Conservation (phyloP, 345 rosid genomes). For the Acer yangbiense region DNA sequence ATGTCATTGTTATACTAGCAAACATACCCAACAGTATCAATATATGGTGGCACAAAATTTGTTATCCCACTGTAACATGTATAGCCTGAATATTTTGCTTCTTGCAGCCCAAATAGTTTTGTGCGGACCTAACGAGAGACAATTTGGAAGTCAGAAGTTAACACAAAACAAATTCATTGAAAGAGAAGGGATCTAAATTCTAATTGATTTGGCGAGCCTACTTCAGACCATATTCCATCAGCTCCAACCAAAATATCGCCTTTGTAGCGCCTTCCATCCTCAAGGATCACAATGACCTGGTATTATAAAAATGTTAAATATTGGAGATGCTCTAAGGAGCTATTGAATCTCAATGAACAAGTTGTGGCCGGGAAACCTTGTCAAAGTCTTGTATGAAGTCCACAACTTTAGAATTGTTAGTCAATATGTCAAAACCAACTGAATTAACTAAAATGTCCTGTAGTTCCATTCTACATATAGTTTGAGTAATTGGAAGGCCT, state of each 20-base stretch:
- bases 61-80: conserved; percentile 29
- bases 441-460: conserved; percentile 27
- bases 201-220: not conserved
- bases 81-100: conserved; percentile 26
- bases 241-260: conserved; percentile 17
- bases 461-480: conserved; percentile 27
- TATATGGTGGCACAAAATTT: conserved; percentile 13
- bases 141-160: not conserved
- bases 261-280: conserved; percentile 1
- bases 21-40: conserved; percentile 1
- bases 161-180: not conserved
- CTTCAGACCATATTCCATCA: conserved; percentile 10
- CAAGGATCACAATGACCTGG: conserved; percentile 4
- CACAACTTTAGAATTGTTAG: conserved; percentile 28
- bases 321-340: not conserved
- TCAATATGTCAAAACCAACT: conserved; percentile 24
- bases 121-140: conserved; percentile 17
- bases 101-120: conserved; percentile 24
- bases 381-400: conserved; percentile 13
- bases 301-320: not conserved
- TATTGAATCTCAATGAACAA: not conserved
- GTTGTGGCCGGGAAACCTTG: not conserved
- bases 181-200: not conserved
- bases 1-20: not conserved
- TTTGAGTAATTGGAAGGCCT: conserved; percentile 22